Evolutionary conservation across 1,139 yeast genomes (phyloP).

Genomic region (Yamadazyma atmosphaerica): DNA sequence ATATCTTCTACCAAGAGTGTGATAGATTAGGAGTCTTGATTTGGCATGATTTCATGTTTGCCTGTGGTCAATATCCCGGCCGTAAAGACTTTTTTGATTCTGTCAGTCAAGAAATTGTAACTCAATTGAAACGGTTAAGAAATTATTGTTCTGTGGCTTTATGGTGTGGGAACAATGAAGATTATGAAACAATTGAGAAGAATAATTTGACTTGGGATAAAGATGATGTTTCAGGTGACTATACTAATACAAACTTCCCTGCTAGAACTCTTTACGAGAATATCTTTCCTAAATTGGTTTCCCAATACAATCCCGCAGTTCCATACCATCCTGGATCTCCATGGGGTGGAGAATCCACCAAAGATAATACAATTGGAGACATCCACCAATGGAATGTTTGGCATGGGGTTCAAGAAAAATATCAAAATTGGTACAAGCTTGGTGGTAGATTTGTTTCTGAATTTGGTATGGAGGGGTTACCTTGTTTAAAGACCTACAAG

Average conservation of each 20-base stretch:
- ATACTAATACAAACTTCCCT: slow-evolving; percentile 33
- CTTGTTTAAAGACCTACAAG: slow-evolving; percentile 24
- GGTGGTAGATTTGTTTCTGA: slow-evolving; percentile 44
- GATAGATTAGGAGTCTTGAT: slow-evolving; percentile 42
- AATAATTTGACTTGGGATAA: slow-evolving; percentile 27
- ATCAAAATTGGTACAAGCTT: slow-evolving; percentile 38
- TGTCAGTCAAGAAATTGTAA: slow-evolving; percentile 30
- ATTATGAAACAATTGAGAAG: slow-evolving; percentile 41
- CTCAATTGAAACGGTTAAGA: slow-evolving; percentile 35
- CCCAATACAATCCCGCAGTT: slow-evolving; percentile 20
- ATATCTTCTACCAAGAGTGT: slow-evolving; percentile 40
- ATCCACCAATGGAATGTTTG: slow-evolving; percentile 50
- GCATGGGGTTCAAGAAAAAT: slow-evolving; percentile 43
- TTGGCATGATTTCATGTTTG: slow-evolving; percentile 55
- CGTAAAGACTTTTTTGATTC: slow-evolving; percentile 23
- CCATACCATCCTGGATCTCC: slow-evolving; percentile 44
- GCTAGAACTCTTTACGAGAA: slow-evolving; percentile 38
- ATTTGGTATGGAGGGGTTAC: slow-evolving; percentile 46
- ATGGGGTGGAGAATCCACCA: slow-evolving; percentile 32
- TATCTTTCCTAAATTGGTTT: slow-evolving; percentile 29
- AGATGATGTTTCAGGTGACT: slow-evolving; percentile 24
- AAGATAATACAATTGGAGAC: slow-evolving; percentile 38
- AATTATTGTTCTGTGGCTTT: slow-evolving; percentile 31
- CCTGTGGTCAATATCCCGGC: slow-evolving; percentile 48
- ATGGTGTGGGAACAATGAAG: slow-evolving; percentile 46